Percentiles rank a stretch among this genome's conserved stretches.
Evolutionary conservation across 2,329 filamentous ascomycete genomes (phyloP).

Genomic region (Neoascochyta sp.): DNA sequence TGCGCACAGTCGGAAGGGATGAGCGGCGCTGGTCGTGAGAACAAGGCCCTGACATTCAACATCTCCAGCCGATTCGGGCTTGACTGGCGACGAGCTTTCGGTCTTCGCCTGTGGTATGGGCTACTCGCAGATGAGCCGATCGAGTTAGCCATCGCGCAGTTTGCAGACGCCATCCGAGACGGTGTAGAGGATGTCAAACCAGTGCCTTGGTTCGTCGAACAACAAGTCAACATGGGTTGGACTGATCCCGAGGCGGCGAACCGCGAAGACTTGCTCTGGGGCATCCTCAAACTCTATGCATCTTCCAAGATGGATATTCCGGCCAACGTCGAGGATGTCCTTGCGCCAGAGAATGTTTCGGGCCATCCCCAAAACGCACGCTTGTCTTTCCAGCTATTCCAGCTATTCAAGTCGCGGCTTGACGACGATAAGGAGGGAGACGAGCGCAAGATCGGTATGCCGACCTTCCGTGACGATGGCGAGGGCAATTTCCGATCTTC

Average conservation of each 20-base stretch:
- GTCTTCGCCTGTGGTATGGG: conserved; percentile 85
- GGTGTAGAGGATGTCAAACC: conserved; percentile 68
- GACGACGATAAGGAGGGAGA: conserved; percentile 23
- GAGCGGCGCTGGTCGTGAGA: conserved; percentile 68
- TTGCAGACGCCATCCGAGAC: conserved; percentile 67
- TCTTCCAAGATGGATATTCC: conserved; percentile 46
- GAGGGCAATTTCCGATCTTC: conserved; percentile 16
- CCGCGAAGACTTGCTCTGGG: conserved; percentile 80
- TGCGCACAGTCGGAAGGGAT: conserved; percentile 79
- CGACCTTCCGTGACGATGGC: conserved; percentile 20
- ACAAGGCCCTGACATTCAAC: conserved; percentile 73
- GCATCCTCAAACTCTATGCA: conserved; percentile 77
- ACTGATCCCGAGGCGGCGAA: conserved; percentile 55
- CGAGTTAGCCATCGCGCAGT: conserved; percentile 67
- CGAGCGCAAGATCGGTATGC: conserved; percentile 32
- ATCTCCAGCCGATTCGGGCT: conserved; percentile 81
- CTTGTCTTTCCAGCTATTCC: conserved; percentile 80
- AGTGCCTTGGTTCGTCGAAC: conserved; percentile 65
- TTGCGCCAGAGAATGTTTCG: conserved; percentile 73
- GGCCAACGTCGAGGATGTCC: conserved; percentile 60
- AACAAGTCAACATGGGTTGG: conserved; percentile 58
- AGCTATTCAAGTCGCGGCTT: conserved; percentile 43
- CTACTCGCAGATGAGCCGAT: conserved; percentile 66
- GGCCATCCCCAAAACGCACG: conserved; percentile 71
- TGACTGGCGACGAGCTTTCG: conserved; percentile 92